Conservation (phyloP, 2,329 filamentous ascomycete species). For the Fusarium buharicum region DNA sequence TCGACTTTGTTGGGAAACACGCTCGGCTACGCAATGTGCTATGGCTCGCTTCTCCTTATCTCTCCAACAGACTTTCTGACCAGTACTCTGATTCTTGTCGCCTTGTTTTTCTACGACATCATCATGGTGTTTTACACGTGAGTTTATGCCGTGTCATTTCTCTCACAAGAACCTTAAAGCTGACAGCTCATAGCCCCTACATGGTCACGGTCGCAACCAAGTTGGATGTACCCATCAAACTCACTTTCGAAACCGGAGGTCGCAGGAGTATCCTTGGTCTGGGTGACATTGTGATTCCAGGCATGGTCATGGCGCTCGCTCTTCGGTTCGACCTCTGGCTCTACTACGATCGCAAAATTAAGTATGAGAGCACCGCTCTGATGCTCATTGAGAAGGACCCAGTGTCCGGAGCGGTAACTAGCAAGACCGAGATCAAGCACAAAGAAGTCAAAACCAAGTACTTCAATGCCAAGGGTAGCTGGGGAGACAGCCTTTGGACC, state of each 20-base stretch:
- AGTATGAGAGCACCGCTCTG: conserved; percentile 53
- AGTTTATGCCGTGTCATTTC: conserved; percentile 48
- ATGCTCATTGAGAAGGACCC: conserved; percentile 50
- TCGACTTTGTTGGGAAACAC: conserved; percentile 77
- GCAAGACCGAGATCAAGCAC: conserved; percentile 54
- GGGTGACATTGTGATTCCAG: conserved; percentile 93
- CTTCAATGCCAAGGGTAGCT: conserved; percentile 72
- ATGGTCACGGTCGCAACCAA: conserved; percentile 90
- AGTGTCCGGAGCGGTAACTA: conserved; percentile 49
- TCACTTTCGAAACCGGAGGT: conserved; percentile 77
- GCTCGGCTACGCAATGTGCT: conserved; percentile 87
- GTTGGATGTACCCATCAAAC: conserved; percentile 91
- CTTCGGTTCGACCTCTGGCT: conserved; percentile 92
- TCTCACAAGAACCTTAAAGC: not conserved
- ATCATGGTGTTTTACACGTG: conserved; percentile 89
- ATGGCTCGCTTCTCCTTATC: conserved; percentile 82
- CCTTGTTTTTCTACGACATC: conserved; percentile 94
- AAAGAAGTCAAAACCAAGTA: conserved; percentile 64
- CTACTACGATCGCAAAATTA: conserved; percentile 77
- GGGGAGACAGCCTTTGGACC: conserved; percentile 88
- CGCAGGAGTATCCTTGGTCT: conserved; percentile 85
- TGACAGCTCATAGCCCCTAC: conserved; percentile 66
- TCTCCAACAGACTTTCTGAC: conserved; percentile 90
- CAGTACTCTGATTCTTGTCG: conserved; percentile 78
- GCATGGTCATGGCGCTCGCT: conserved; percentile 87